Evolutionary conservation across 2,329 filamentous ascomycete species (phyloP).

Genomic region (Drechslerella stenobrocha): DNA sequence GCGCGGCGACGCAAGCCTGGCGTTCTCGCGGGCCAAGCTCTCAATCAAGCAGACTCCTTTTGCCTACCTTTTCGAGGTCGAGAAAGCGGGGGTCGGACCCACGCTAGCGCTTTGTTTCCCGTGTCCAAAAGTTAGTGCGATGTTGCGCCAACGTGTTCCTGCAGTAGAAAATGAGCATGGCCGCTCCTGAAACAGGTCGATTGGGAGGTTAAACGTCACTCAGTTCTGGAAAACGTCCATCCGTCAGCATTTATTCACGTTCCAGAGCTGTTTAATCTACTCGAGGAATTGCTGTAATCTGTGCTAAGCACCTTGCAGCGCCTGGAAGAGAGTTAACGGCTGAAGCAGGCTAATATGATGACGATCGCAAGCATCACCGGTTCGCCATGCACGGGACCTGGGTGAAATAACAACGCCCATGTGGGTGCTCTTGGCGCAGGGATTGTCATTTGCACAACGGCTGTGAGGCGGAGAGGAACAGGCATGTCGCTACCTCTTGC

Average conservation of each 20-base stretch:
- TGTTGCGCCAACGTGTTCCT: slow-evolving; percentile 46
- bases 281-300: neutral
- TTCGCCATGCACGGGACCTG: slow-evolving; percentile 27
- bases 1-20: slow-evolving; percentile 35
- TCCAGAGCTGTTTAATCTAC: neutral
- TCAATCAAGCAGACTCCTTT: slow-evolving; percentile 39
- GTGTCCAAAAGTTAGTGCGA: slow-evolving; percentile 43
- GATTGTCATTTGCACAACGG: slow-evolving; percentile 31
- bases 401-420: slow-evolving; percentile 24
- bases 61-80: slow-evolving; percentile 37
- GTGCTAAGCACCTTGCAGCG: neutral
- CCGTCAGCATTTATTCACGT: slow-evolving; percentile 1
- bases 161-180: slow-evolving; percentile 35
- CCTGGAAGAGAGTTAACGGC: neutral
- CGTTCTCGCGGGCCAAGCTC: slow-evolving; percentile 28
- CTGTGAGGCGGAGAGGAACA: neutral
- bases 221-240: slow-evolving; percentile 38
- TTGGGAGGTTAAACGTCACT: slow-evolving; percentile 27
- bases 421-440: slow-evolving; percentile 32
- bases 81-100: slow-evolving; percentile 38
- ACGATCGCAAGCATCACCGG: slow-evolving; percentile 8
- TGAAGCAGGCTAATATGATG: slow-evolving; percentile 12
- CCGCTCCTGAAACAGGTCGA: slow-evolving; percentile 44
- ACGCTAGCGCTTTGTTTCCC: slow-evolving; percentile 42
- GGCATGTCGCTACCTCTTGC: neutral